Evolutionary conservation across 2,329 filamentous ascomycete species (phyloP).

Genomic region (Neodidymelliopsis sp.): DNA sequence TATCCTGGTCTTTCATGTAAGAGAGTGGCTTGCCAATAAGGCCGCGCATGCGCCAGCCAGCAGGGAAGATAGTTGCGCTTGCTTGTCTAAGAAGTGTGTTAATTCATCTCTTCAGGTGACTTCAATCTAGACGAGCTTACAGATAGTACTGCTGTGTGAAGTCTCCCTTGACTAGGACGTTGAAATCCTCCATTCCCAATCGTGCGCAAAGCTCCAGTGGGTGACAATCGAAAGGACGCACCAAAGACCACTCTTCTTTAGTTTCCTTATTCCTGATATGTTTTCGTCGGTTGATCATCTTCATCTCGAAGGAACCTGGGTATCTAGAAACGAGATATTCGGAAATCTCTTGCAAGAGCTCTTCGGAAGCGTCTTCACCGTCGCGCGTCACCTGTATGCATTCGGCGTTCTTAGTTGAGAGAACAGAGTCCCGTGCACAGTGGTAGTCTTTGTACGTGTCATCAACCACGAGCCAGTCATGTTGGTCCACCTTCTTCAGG

Average conservation of each 20-base stretch:
- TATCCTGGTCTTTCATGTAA: constrained; percentile 53
- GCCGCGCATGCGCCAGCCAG: constrained; percentile 59
- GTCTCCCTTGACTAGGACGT: constrained; percentile 55
- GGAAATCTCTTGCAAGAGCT: constrained; percentile 56
- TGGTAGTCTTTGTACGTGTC: constrained; percentile 56
- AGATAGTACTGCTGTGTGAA: constrained; percentile 58
- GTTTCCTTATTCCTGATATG: constrained; percentile 54
- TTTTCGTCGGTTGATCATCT: constrained; percentile 15
- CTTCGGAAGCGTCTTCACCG: constrained; percentile 55
- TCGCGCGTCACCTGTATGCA: constrained; percentile 57
- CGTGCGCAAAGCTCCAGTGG: constrained; percentile 60
- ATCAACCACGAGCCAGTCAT: constrained; percentile 60
- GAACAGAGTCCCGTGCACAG: constrained; percentile 51
- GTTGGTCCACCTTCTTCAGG: constrained; percentile 54
- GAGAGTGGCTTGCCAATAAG: constrained; percentile 60
- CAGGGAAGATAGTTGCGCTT: constrained; percentile 61
- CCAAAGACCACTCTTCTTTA: constrained; percentile 53
- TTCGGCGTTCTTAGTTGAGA: constrained; percentile 49
- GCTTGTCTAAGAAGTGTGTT: constrained; percentile 50
- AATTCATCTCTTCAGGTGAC: no score
- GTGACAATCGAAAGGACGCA: constrained; percentile 45
- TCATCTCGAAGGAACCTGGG: constrained; percentile 52
- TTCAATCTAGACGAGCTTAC: no score
- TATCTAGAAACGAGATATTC: constrained; percentile 55
- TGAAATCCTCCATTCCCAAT: constrained; percentile 62